Percentiles rank a stretch among this genome's conserved stretches.
Conservation (phyloP, 129 eudicot species). For the Centella asiatica region DNA sequence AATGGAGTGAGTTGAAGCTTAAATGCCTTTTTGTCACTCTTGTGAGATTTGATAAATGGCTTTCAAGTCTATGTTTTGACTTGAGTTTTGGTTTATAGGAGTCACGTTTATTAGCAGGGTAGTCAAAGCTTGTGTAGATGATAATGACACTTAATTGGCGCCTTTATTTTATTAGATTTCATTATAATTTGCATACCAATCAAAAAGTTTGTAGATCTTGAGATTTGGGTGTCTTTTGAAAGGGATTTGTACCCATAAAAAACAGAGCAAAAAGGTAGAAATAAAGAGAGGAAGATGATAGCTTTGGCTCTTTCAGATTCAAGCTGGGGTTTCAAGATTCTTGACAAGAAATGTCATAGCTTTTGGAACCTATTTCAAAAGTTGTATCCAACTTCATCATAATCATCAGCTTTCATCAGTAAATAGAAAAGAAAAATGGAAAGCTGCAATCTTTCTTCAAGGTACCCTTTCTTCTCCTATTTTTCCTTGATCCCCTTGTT, state of each 20-base stretch:
- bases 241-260: background rate
- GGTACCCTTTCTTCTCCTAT: background rate
- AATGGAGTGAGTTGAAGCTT: background rate
- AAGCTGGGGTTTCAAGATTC: background rate
- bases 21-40: background rate
- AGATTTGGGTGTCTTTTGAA: background rate
- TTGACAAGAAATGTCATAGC: background rate
- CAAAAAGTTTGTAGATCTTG: constrained; percentile 1
- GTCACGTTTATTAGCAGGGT: constrained; percentile 7
- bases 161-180: background rate
- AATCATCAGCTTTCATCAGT: background rate
- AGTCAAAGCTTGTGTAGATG: constrained; percentile 10
- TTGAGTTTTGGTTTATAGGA: background rate
- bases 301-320: background rate
- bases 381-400: background rate
- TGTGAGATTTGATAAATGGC: background rate
- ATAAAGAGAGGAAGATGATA: background rate
- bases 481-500: background rate
- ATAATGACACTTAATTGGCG: background rate
- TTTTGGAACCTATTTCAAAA: background rate
- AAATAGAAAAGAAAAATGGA: constrained; percentile 4
- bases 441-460: background rate
- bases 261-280: background rate
- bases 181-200: background rate
- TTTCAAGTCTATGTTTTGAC: background rate